Evolutionary conservation across 208 protist species (phyloP).

Genomic region (Wallacemonas rigidus): DNA sequence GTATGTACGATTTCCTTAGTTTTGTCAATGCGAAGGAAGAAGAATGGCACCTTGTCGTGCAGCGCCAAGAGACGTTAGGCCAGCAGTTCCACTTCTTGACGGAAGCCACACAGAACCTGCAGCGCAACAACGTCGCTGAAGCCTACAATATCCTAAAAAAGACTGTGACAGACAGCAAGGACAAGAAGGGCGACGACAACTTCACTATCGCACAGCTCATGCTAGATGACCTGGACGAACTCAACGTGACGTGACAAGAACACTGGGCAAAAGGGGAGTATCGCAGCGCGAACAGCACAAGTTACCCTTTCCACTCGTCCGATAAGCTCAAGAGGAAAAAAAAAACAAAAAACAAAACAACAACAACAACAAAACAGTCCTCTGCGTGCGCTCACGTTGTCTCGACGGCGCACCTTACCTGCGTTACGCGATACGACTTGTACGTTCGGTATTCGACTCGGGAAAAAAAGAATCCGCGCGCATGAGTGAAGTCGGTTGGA

Average conservation of each 20-base stretch:
- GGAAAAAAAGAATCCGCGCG: too few relatives aligned
- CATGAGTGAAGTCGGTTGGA: too few relatives aligned
- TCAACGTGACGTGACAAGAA: neutral
- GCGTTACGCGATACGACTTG: too few relatives aligned
- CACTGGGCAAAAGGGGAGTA: too few relatives aligned
- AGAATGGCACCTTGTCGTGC: conserved; percentile 75
- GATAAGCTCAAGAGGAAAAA: too few relatives aligned
- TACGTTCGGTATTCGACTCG: too few relatives aligned
- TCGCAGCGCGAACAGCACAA: too few relatives aligned
- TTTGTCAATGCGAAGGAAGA: conserved; percentile 49
- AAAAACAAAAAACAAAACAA: too few relatives aligned
- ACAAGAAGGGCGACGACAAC: conserved; percentile 26
- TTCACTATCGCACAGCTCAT: conserved; percentile 47
- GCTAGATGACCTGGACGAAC: conserved; percentile 40
- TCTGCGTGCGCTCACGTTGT: too few relatives aligned
- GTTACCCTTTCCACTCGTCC: too few relatives aligned
- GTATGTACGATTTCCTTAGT: conserved; percentile 64
- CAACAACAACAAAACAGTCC: too few relatives aligned
- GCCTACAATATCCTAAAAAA: conserved; percentile 15
- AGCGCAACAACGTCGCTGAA: conserved; percentile 39
- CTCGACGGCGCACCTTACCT: too few relatives aligned
- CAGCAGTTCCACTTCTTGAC: conserved; percentile 50
- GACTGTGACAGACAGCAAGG: neutral
- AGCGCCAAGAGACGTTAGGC: conserved; percentile 52
- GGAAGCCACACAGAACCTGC: conserved; percentile 58